A percentile compares a stretch with the other conserved stretches of the same genome.
These are phyloP conservation scores for Scenedesmus sp. DNA, from an alignment of 163 green algal species.

Conservation along the genomic window DNA sequence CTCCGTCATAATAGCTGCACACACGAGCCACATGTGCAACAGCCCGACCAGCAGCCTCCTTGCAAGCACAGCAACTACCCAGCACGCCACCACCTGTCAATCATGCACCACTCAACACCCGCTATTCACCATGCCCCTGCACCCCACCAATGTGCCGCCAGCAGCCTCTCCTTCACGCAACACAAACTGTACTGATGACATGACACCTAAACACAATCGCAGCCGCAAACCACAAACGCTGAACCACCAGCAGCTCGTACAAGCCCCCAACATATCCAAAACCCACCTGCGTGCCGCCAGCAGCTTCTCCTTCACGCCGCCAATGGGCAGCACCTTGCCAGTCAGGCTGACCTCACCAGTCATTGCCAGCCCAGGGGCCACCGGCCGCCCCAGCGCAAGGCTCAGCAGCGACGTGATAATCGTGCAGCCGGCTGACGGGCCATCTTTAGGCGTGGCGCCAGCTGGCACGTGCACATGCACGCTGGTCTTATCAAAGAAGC, in stretches of 20 bases:
- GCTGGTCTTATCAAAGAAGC: slow-evolving; percentile 67
- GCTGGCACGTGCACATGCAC: slow-evolving; percentile 97
- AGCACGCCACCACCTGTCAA: too few relatives aligned
- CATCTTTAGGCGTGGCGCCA: slow-evolving; percentile 96
- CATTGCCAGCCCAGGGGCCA: slow-evolving; percentile 58
- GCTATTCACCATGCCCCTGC: too few relatives aligned
- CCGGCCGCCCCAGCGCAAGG: slow-evolving; percentile 84
- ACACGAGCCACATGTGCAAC: too few relatives aligned
- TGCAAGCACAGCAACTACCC: too few relatives aligned
- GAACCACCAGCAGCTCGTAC: not conserved
- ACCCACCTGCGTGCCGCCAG: slow-evolving; percentile 83
- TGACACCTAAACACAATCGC: too few relatives aligned
- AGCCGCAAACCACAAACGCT: not conserved
- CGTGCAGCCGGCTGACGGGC: slow-evolving; percentile 88
- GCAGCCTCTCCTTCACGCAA: slow-evolving; percentile 92
- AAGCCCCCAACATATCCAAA: slow-evolving; percentile 41
- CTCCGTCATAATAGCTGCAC: too few relatives aligned
- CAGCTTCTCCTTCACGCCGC: slow-evolving; percentile 96
- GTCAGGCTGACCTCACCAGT: slow-evolving; percentile 93
- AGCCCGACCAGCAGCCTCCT: too few relatives aligned
- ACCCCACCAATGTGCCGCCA: slow-evolving; percentile 70
- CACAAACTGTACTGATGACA: too few relatives aligned
- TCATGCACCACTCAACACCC: too few relatives aligned
- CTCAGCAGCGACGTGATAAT: slow-evolving; percentile 96
- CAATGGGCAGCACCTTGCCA: slow-evolving; percentile 94